phyloP scores from a whole-genome alignment of 768 basidiomycete species.

The Xerocomellus dryophilus region DNA sequence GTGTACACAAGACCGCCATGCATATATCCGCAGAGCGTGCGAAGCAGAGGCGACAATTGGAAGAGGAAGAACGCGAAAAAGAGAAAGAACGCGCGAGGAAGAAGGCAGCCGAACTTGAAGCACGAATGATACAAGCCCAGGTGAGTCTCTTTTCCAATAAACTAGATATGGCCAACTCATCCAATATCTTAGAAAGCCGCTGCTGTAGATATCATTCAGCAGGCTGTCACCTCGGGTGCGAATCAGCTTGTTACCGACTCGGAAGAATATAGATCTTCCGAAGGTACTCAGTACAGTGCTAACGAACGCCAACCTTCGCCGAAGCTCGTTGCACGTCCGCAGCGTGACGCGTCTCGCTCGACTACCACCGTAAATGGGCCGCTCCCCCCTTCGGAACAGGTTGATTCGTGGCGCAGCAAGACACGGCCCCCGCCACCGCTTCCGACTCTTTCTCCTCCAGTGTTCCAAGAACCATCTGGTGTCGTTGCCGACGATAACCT shows the following conservation, averaged over 20 bases:
- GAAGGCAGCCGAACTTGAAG: constrained; percentile 78
- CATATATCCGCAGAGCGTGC: constrained; percentile 83
- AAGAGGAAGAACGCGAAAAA: constrained; percentile 79
- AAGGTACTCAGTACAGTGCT: constrained; percentile 8
- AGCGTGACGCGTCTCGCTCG: constrained; percentile 14
- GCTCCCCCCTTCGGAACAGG: constrained; percentile 34
- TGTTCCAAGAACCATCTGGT: constrained; percentile 38
- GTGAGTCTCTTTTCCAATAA: constrained; percentile 11
- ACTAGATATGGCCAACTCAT: constrained; percentile 10
- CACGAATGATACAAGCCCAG: constrained; percentile 46
- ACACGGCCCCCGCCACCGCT: constrained; percentile 30
- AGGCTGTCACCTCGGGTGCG: constrained; percentile 36
- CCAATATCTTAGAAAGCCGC: constrained; percentile 32
- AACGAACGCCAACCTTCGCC: constrained; percentile 36
- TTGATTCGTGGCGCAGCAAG: constrained; percentile 68
- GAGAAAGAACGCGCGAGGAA: constrained; percentile 75
- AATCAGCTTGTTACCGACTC: constrained; percentile 2
- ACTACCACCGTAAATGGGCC: constrained; percentile 21
- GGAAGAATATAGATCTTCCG: constrained; percentile 5
- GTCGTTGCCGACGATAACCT: constrained; percentile 55
- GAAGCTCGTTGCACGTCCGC: constrained; percentile 27
- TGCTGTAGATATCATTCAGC: constrained; percentile 45
- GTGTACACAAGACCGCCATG: constrained; percentile 74
- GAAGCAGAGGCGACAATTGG: constrained; percentile 71
- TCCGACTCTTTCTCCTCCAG: constrained; percentile 31